These are phyloP conservation scores for Aquilaria agallochum DNA, from an alignment of 441 rosid genomes.

Conservation along the genomic window DNA sequence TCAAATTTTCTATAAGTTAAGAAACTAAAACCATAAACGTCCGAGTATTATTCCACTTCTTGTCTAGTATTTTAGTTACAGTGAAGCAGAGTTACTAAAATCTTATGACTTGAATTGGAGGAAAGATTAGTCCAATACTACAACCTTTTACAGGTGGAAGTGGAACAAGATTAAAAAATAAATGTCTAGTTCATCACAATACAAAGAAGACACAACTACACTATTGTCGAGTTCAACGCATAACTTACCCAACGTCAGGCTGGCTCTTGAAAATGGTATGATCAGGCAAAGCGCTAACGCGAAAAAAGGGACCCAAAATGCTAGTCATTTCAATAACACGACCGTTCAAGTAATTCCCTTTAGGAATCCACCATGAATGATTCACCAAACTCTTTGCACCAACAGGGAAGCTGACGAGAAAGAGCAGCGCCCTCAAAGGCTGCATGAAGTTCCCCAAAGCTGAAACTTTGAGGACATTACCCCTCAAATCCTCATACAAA, in stretches of 20 bases:
- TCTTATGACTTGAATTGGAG: no score
- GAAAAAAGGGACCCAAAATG: constrained; percentile 96
- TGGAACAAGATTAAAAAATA: no score
- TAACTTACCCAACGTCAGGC: constrained; percentile 96
- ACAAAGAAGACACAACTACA: no score
- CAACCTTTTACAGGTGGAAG: no score
- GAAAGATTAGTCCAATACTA: no score
- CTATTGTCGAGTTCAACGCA: no score
- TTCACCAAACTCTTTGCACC: constrained; percentile 84
- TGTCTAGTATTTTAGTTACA: no score
- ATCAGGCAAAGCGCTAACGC: constrained; percentile 89
- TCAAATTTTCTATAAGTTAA: no score
- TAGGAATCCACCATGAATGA: constrained; percentile 97
- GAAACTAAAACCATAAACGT: no score
- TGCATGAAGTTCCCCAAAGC: constrained; percentile 89
- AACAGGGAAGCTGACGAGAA: constrained; percentile 62
- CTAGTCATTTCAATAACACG: constrained; percentile 96
- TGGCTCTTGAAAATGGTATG: constrained; percentile 77
- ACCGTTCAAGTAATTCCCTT: constrained; percentile 87
- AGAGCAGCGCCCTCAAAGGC: constrained; percentile 81
- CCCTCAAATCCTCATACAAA: constrained; percentile 91
- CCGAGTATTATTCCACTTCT: no score
- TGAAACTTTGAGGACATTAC: constrained; percentile 69
- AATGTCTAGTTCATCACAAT: no score
- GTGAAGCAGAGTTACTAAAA: no score